Evolutionary conservation across 169 alveolate genomes (phyloP).

Genomic region (Cyclospora cayetanensis): DNA sequence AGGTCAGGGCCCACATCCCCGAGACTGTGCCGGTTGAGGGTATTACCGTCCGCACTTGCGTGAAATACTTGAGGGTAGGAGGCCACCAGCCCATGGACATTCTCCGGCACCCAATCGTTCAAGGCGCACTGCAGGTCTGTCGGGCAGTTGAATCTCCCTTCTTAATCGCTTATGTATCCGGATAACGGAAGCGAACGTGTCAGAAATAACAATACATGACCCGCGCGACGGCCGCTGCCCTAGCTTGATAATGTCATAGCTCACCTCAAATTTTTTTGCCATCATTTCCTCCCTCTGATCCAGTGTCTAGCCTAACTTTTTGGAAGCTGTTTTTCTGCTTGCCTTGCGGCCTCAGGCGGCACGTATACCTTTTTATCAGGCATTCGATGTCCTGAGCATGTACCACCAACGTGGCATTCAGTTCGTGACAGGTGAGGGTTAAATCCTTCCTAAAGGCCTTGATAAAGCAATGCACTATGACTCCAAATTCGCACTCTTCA

Average conservation of each 20-base stretch:
- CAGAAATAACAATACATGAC: too few species aligned
- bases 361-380: conserved; percentile 62
- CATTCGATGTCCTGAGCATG: conserved; percentile 68
- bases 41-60: conserved; percentile 37
- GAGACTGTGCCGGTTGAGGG: background rate
- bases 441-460: background rate
- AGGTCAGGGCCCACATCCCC: conserved; percentile 26
- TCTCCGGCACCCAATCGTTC: conserved; percentile 57
- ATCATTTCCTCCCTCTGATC: background rate
- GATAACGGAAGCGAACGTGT: too few species aligned
- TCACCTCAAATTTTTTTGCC: background rate
- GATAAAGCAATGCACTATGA: too few species aligned
- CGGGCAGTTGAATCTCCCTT: too few species aligned
- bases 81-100: conserved; percentile 66
- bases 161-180: too few species aligned
- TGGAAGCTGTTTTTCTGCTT: too few species aligned
- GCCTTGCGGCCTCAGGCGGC: conserved; percentile 52
- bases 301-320: background rate
- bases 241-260: too few species aligned
- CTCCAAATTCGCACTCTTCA: too few species aligned
- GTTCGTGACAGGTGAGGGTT: conserved; percentile 53
- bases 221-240: too few species aligned
- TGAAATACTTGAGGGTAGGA: conserved; percentile 36
- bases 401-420: conserved; percentile 63
- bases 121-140: conserved; percentile 60